A percentile compares a stretch with the other conserved stretches of the same genome.
Evolutionary conservation across 768 basidiomycete species (phyloP).

Genomic region (Porphyrellus cyaneotinctus): DNA sequence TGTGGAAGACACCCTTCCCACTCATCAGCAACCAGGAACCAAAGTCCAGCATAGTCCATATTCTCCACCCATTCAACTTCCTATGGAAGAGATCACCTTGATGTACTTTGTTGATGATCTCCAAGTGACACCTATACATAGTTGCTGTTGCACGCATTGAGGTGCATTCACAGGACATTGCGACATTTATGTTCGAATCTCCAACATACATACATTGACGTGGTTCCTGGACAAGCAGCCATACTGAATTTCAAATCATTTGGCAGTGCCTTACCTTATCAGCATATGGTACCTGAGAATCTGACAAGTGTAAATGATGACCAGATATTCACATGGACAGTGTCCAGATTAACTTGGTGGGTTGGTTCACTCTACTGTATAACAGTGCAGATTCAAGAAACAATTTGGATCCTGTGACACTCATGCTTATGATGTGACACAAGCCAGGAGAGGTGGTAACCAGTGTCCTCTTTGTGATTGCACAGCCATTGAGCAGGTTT

Average conservation of each 20-base stretch:
- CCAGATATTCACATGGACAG: slow-evolving; percentile 62
- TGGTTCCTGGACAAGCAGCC: slow-evolving; percentile 49
- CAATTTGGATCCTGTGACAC: slow-evolving; percentile 10
- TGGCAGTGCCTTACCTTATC: slow-evolving; percentile 45
- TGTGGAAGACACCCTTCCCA: slow-evolving; percentile 52
- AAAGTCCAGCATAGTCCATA: slow-evolving; percentile 43
- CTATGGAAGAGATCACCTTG: slow-evolving; percentile 44
- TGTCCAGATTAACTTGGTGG: slow-evolving; percentile 37
- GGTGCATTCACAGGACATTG: slow-evolving; percentile 45
- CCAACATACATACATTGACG: slow-evolving; percentile 30
- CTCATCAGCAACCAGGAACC: slow-evolving; percentile 41
- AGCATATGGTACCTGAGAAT: slow-evolving; percentile 50
- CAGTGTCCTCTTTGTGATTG: slow-evolving; percentile 48
- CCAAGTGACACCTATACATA: slow-evolving; percentile 15
- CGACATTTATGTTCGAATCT: slow-evolving; percentile 50
- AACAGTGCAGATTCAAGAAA: background rate
- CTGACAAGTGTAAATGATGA: slow-evolving; percentile 57
- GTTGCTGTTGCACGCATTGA: slow-evolving; percentile 34
- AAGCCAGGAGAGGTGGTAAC: slow-evolving; percentile 55
- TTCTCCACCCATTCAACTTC: slow-evolving; percentile 54
- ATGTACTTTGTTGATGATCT: slow-evolving; percentile 29
- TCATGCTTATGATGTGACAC: slow-evolving; percentile 52
- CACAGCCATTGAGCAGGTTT: slow-evolving; percentile 36
- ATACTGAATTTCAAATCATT: slow-evolving; percentile 53
- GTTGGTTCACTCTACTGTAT: background rate